Percentiles rank a stretch among this genome's conserved stretches.
phyloP scores from a whole-genome alignment of 2,329 filamentous ascomycete genomes.

The Stromatinia cepivora region DNA sequence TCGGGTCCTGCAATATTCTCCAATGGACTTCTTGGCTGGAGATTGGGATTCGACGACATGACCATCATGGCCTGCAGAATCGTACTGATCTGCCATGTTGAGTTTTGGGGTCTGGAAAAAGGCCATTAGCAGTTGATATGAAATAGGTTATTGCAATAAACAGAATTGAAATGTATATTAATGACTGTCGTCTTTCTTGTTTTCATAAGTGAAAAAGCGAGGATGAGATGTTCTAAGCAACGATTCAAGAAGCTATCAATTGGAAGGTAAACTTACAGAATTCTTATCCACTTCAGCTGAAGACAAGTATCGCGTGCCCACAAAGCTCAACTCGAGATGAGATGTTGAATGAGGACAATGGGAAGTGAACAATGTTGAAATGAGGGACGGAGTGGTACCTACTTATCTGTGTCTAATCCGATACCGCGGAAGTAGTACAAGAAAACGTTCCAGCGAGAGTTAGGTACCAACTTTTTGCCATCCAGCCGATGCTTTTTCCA shows the following conservation, averaged over 20 bases:
- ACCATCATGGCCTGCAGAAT: slow-evolving; percentile 1
- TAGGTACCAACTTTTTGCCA: neutral
- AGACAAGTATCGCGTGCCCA: neutral
- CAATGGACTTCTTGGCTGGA: slow-evolving; percentile 31
- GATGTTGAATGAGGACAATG: neutral
- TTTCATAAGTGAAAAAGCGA: neutral
- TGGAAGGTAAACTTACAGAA: neutral
- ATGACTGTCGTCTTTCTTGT: neutral
- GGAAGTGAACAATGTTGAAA: neutral
- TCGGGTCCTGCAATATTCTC: slow-evolving; percentile 52
- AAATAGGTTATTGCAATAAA: no score
- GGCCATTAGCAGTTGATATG: neutral
- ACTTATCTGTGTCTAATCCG: slow-evolving; percentile 15
- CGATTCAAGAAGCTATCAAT: neutral
- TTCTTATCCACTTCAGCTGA: neutral
- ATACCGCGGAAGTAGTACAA: neutral
- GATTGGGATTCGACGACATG: slow-evolving; percentile 29
- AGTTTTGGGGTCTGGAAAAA: neutral
- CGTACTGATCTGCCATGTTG: slow-evolving; percentile 14
- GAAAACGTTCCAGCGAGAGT: neutral
- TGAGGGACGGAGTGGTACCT: neutral
- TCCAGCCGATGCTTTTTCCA: neutral
- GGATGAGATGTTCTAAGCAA: neutral
- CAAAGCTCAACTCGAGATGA: neutral
- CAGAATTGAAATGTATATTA: neutral